Evolutionary conservation across 2,329 filamentous ascomycete species (phyloP).

Genomic region (Albifimbria verrucaria): DNA sequence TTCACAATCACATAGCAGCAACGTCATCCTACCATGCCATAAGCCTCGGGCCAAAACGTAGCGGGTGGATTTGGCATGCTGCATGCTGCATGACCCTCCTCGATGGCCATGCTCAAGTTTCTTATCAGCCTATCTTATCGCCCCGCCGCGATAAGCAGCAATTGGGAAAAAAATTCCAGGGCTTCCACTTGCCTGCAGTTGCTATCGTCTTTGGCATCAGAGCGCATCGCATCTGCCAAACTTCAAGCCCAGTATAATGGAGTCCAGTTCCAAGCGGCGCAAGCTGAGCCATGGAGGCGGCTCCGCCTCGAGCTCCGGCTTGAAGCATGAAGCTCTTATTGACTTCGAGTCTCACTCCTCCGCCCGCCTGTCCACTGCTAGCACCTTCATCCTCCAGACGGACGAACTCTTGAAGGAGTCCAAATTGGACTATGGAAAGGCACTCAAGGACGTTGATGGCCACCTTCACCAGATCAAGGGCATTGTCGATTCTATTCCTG

Average conservation of each 20-base stretch:
- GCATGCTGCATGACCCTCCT: too few relatives aligned
- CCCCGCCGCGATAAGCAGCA: constrained; percentile 11
- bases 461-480: constrained; percentile 51
- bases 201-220: constrained; percentile 14
- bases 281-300: constrained; percentile 40
- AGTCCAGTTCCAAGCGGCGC: constrained; percentile 44
- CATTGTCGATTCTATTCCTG: constrained; percentile 46
- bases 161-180: constrained; percentile 8
- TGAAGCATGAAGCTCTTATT: constrained; percentile 33
- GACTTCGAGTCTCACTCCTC: constrained; percentile 38
- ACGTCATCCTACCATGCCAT: too few relatives aligned
- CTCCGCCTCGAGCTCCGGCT: constrained; percentile 21
- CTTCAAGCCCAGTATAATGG: constrained; percentile 31
- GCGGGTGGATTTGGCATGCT: neutral
- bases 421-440: constrained; percentile 47
- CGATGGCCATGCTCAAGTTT: too few relatives aligned
- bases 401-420: constrained; percentile 57
- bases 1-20: too few relatives aligned
- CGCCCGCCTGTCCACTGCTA: constrained; percentile 42
- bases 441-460: constrained; percentile 45
- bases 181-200: constrained; percentile 3
- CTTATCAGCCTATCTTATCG: constrained; percentile 17
- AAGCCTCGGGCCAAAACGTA: too few relatives aligned
- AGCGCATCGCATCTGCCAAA: constrained; percentile 5
- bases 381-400: constrained; percentile 56